These are phyloP conservation scores for Spinacia oleracea DNA, from an alignment of 179 eudicot genomes.

Conservation along the genomic window DNA sequence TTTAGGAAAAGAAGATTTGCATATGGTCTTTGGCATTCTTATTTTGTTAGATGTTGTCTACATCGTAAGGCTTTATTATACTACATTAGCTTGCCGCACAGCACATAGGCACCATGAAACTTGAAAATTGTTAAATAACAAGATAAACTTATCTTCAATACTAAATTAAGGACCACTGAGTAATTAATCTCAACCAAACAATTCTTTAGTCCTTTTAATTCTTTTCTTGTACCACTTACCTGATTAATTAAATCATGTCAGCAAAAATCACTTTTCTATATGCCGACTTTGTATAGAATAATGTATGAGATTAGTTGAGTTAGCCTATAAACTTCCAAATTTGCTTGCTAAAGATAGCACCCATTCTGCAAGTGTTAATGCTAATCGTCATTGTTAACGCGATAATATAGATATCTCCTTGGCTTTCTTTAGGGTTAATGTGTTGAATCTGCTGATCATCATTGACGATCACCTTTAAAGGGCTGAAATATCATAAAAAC, in stretches of 20 bases:
- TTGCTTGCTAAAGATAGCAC: constrained; percentile 23
- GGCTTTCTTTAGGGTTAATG: not conserved
- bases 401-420: constrained; percentile 10
- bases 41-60: constrained; percentile 6
- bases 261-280: constrained; percentile 24
- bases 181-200: constrained; percentile 17
- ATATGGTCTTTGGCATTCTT: constrained; percentile 2
- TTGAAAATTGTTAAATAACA: constrained; percentile 11
- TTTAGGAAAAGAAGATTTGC: constrained; percentile 13
- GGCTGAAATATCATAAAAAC: not conserved
- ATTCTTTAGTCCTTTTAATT: constrained; percentile 12
- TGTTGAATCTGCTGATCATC: constrained; percentile 19
- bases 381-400: constrained; percentile 17
- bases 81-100: constrained; percentile 24
- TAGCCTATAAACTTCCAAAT: constrained; percentile 22
- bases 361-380: constrained; percentile 8
- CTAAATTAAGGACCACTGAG: constrained; percentile 21
- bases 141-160: constrained; percentile 23
- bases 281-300: constrained; percentile 31
- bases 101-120: constrained; percentile 5
- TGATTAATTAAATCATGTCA: constrained; percentile 21
- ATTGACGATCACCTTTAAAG: constrained; percentile 7
- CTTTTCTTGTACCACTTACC: constrained; percentile 19
- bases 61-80: constrained; percentile 12
- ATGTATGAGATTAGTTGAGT: constrained; percentile 28